Percentiles rank a stretch among this genome's conserved stretches.
Conservation (phyloP, 306 rosid genomes). For the Betula pendula region DNA sequence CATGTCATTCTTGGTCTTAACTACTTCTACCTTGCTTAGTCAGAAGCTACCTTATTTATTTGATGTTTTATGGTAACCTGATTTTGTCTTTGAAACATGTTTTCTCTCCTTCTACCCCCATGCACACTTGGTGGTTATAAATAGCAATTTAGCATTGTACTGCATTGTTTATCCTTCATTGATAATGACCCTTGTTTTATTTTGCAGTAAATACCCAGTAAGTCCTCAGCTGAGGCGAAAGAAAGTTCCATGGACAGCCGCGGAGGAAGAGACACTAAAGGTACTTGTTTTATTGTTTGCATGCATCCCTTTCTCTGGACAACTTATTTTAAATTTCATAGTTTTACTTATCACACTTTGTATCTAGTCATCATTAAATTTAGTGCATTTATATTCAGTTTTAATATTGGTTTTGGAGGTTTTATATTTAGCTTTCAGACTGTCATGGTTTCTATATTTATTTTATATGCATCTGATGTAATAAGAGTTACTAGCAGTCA, state of each 20-base stretch:
- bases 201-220: slow-evolving; percentile 42
- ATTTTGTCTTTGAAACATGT: slow-evolving; percentile 2
- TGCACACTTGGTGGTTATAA: neutral
- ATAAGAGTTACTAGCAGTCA: neutral
- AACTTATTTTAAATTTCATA: neutral
- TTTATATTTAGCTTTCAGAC: neutral
- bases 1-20: slow-evolving; percentile 10
- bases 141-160: neutral
- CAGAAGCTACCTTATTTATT: slow-evolving; percentile 1
- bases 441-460: neutral
- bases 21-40: slow-evolving; percentile 21
- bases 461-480: neutral
- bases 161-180: neutral
- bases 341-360: neutral
- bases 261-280: slow-evolving; percentile 62
- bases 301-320: neutral
- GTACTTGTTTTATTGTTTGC: slow-evolving; percentile 31
- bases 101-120: neutral
- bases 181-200: slow-evolving; percentile 13
- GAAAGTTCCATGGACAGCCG: slow-evolving; percentile 51
- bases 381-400: neutral
- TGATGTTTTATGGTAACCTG: neutral
- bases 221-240: slow-evolving; percentile 36
- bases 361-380: neutral
- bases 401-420: neutral